Conservation (phyloP, 2,329 filamentous ascomycete genomes). For the Aureobasidium sp. region DNA sequence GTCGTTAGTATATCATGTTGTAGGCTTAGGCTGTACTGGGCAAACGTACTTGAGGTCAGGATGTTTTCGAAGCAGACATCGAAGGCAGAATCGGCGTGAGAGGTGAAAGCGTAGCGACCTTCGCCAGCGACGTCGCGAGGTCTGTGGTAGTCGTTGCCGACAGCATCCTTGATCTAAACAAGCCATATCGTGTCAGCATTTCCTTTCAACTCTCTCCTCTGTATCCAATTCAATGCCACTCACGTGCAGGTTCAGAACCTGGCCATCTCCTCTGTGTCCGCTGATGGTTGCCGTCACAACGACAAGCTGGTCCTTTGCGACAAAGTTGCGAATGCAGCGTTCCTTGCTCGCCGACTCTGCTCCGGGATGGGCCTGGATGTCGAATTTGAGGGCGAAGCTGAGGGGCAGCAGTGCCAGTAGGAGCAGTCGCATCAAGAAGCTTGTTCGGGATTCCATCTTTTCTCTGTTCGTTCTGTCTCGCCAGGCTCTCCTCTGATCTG, state of each 20-base stretch:
- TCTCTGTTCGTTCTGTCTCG: not conserved
- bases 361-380: slow-evolving; percentile 62
- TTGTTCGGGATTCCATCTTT: slow-evolving; percentile 18
- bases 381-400: slow-evolving; percentile 75
- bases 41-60: slow-evolving; percentile 57
- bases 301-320: slow-evolving; percentile 82
- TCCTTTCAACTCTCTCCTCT: not conserved
- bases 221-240: slow-evolving; percentile 24
- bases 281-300: slow-evolving; percentile 86
- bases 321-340: slow-evolving; percentile 95
- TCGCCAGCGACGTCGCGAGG: slow-evolving; percentile 89
- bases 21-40: not conserved
- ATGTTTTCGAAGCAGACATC: slow-evolving; percentile 95
- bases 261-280: slow-evolving; percentile 84
- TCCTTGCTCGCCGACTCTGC: slow-evolving; percentile 58
- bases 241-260: slow-evolving; percentile 91
- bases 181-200: slow-evolving; percentile 2
- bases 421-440: slow-evolving; percentile 15
- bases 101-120: slow-evolving; percentile 87
- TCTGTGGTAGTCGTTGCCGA: slow-evolving; percentile 91
- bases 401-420: slow-evolving; percentile 35
- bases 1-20: not conserved
- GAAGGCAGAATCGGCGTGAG: slow-evolving; percentile 83
- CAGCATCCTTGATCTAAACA: slow-evolving; percentile 77
- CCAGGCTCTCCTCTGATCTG: not conserved